Percentiles rank a stretch among this genome's conserved stretches.
These are phyloP conservation scores for Lactarius hatsudake DNA, from an alignment of 768 basidiomycete species.

Conservation along the genomic window DNA sequence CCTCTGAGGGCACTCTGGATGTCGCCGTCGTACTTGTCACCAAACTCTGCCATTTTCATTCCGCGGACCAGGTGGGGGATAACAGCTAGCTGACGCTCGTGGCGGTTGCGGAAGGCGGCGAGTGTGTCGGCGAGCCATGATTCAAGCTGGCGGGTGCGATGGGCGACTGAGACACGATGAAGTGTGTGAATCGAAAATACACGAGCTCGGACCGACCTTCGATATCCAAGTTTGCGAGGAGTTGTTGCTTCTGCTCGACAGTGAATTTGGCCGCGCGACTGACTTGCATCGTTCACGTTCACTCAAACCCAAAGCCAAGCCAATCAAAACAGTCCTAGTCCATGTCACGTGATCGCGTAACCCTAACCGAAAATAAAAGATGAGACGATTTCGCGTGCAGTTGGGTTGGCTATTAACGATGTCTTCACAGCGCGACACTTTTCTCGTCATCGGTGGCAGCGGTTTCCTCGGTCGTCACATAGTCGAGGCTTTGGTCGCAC, in stretches of 20 bases:
- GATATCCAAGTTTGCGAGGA: conserved; percentile 74
- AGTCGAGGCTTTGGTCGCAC: conserved; percentile 75
- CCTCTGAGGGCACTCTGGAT: conserved; percentile 69
- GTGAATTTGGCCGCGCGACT: conserved; percentile 40
- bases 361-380: neutral
- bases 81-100: conserved; percentile 69
- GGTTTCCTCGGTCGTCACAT: conserved; percentile 91
- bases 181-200: neutral
- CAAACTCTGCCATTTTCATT: conserved; percentile 76
- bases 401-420: neutral
- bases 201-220: conserved; percentile 51
- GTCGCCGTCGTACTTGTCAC: conserved; percentile 73
- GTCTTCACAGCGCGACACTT: conserved; percentile 50
- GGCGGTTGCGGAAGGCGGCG: conserved; percentile 70
- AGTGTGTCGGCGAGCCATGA: conserved; percentile 72
- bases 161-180: conserved; percentile 50
- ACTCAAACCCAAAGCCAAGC: neutral
- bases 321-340: neutral
- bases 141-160: conserved; percentile 70
- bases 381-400: neutral
- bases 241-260: conserved; percentile 69
- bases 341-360: conserved; percentile 19
- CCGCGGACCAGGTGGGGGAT: conserved; percentile 72
- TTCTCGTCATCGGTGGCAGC: conserved; percentile 91
- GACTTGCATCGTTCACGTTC: neutral